Percentiles rank a stretch among this genome's conserved stretches.
phyloP scores from a whole-genome alignment of 31 red algal species.

The Endocladia muricata region DNA sequence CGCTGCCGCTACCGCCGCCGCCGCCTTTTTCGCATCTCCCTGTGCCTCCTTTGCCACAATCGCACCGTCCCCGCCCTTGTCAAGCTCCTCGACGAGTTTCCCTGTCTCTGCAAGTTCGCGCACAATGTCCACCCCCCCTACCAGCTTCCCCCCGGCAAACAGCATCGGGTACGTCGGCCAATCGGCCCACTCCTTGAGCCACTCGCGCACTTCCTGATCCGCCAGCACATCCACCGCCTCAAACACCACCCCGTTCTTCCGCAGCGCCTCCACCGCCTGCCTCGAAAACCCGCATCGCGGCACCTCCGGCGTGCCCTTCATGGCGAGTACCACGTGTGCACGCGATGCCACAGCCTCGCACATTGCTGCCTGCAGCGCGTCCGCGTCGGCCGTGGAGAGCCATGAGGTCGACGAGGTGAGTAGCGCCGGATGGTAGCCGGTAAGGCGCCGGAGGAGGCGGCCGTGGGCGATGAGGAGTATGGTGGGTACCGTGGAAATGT shows the following conservation, averaged over 20 bases:
- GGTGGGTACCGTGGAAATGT: conserved; percentile 33
- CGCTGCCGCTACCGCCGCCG: background rate
- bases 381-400: background rate
- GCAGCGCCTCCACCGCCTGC: conserved; percentile 27
- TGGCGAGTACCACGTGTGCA: conserved; percentile 31
- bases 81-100: conserved; percentile 26
- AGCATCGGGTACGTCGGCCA: conserved; percentile 26
- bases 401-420: background rate
- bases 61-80: background rate
- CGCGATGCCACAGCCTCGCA: background rate
- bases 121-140: conserved; percentile 86
- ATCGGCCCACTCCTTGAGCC: conserved; percentile 31
- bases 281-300: conserved; percentile 49
- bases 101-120: conserved; percentile 52
- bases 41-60: background rate
- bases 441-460: background rate
- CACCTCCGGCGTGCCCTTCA: conserved; percentile 63
- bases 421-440: conserved; percentile 12
- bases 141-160: conserved; percentile 57
- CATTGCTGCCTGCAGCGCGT: conserved; percentile 2
- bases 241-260: conserved; percentile 27
- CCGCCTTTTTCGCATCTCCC: background rate
- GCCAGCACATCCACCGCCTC: conserved; percentile 34
- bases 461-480: background rate
- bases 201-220: conserved; percentile 24